These are phyloP conservation scores for Tricholoma hemisulphureum DNA, from an alignment of 768 basidiomycete genomes.

Conservation along the genomic window DNA sequence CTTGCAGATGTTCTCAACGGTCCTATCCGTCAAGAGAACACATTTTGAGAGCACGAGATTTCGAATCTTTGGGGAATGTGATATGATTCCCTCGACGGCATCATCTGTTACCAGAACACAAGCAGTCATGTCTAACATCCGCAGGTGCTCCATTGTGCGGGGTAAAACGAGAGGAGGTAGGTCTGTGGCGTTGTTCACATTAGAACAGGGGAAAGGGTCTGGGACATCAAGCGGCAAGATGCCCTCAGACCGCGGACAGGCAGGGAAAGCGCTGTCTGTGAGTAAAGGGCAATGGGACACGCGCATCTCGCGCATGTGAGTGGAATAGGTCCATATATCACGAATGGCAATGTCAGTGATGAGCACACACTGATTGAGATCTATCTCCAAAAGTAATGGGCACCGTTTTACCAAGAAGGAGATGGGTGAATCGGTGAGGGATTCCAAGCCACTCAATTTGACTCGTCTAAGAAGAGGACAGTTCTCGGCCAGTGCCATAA, in stretches of 20 bases:
- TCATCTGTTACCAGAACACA: slow-evolving; percentile 80
- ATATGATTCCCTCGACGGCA: slow-evolving; percentile 79
- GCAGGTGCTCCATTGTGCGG: slow-evolving; percentile 75
- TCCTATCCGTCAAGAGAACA: slow-evolving; percentile 69
- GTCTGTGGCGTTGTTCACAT: slow-evolving; percentile 36
- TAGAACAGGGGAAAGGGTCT: slow-evolving; percentile 43
- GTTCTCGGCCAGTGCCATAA: slow-evolving; percentile 70
- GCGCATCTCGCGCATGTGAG: slow-evolving; percentile 88
- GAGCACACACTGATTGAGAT: slow-evolving; percentile 79
- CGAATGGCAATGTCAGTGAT: slow-evolving; percentile 79
- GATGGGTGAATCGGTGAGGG: slow-evolving; percentile 75
- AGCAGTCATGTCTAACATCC: slow-evolving; percentile 90
- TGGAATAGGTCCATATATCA: slow-evolving; percentile 78
- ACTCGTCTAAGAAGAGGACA: slow-evolving; percentile 84
- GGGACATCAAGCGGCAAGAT: slow-evolving; percentile 32
- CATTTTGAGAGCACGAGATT: slow-evolving; percentile 89
- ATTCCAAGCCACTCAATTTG: slow-evolving; percentile 78
- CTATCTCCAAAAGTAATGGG: slow-evolving; percentile 89
- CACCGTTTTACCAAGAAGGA: slow-evolving; percentile 74
- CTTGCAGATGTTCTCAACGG: slow-evolving; percentile 79
- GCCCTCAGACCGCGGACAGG: slow-evolving; percentile 47
- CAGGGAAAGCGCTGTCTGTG: slow-evolving; percentile 85
- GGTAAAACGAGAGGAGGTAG: slow-evolving; percentile 67
- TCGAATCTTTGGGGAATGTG: slow-evolving; percentile 79
- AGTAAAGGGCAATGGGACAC: slow-evolving; percentile 76